Conservation (phyloP, 1,139 yeast genomes). For the Diutina ranongensis region DNA sequence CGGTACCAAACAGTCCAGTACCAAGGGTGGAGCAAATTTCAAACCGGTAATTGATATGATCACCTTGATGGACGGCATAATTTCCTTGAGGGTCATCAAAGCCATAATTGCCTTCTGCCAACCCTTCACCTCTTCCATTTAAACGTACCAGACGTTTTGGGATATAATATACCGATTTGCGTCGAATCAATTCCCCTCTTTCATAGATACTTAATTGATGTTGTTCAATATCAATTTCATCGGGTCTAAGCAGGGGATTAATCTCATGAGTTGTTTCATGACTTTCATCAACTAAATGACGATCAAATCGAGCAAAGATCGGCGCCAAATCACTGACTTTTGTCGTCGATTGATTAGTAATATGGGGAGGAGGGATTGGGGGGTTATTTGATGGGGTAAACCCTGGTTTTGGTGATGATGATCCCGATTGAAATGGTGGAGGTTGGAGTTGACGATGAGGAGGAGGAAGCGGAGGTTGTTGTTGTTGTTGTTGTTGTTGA, state of each 20-base stretch:
- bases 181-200: slow-evolving; percentile 38
- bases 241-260: slow-evolving; percentile 7
- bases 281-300: not conserved
- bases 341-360: slow-evolving; percentile 13
- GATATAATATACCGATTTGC: slow-evolving; percentile 27
- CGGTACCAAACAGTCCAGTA: slow-evolving; percentile 79
- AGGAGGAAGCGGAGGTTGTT: not conserved
- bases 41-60: slow-evolving; percentile 70
- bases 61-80: slow-evolving; percentile 44
- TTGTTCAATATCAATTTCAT: slow-evolving; percentile 8
- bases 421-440: not conserved
- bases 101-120: slow-evolving; percentile 41
- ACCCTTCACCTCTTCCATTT: slow-evolving; percentile 26
- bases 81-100: slow-evolving; percentile 66
- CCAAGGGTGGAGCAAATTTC: slow-evolving; percentile 54
- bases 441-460: not conserved
- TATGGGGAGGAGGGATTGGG: not conserved
- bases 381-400: not conserved
- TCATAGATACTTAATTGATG: slow-evolving; percentile 32
- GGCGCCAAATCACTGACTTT: not conserved
- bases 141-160: slow-evolving; percentile 14
- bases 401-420: not conserved
- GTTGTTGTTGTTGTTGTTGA: too few relatives aligned
- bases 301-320: not conserved
- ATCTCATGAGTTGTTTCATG: not conserved